phyloP scores from a whole-genome alignment of 1,284 basidiomycete species.

The Mycosarcoma mackinlayi region DNA sequence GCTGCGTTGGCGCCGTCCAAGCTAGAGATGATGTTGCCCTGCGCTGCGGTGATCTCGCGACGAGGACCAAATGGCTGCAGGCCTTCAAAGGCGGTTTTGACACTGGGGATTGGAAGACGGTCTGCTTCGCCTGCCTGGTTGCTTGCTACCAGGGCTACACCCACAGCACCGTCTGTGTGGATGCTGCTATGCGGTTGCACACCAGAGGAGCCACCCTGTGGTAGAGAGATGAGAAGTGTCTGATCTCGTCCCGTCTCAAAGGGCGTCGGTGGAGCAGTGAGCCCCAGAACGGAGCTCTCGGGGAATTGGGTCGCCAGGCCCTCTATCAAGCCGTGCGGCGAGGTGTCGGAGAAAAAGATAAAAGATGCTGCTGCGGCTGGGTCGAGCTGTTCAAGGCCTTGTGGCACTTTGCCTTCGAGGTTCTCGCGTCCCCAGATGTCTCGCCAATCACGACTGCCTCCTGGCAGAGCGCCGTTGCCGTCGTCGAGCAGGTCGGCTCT shows the following conservation, averaged over 20 bases:
- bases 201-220: conserved; percentile 11
- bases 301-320: conserved; percentile 72
- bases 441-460: conserved; percentile 47
- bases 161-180: conserved; percentile 76
- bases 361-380: conserved; percentile 70
- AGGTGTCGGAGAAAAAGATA: conserved; percentile 75
- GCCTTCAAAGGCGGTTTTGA: conserved; percentile 72
- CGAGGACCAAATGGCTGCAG: conserved; percentile 73
- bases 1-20: conserved; percentile 78
- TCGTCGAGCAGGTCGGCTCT: conserved; percentile 49
- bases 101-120: conserved; percentile 49
- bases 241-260: conserved; percentile 84
- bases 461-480: conserved; percentile 29
- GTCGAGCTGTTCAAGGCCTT: conserved; percentile 24
- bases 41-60: conserved; percentile 76
- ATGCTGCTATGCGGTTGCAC: conserved; percentile 70
- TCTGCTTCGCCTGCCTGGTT: conserved; percentile 23
- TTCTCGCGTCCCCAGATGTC: conserved; percentile 63
- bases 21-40: conserved; percentile 81
- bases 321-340: conserved; percentile 75
- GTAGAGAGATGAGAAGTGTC: conserved; percentile 75
- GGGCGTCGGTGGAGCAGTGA: conserved; percentile 81
- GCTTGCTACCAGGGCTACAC: conserved; percentile 73
- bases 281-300: conserved; percentile 74
- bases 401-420: conserved; percentile 47